phyloP scores from a whole-genome alignment of 495 filamentous ascomycete species.

The Penicillium dipodomyicola region DNA sequence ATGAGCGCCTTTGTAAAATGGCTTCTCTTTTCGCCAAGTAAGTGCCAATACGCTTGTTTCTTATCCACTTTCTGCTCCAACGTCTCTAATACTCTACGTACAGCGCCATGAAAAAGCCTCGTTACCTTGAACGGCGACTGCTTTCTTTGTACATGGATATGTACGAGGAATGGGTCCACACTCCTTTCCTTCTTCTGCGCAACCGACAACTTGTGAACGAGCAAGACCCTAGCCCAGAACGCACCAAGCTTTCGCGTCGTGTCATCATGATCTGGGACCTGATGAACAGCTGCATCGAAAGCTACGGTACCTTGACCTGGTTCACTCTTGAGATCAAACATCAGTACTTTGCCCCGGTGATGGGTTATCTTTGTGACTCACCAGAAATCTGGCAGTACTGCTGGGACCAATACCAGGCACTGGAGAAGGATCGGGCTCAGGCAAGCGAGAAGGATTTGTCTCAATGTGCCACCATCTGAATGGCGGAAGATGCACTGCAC shows the following conservation, averaged over 20 bases:
- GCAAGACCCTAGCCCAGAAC: background rate
- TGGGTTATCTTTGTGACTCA: conserved; percentile 12
- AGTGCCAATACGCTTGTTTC: conserved; percentile 1
- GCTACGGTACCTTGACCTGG: conserved; percentile 17
- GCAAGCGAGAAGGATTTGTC: background rate
- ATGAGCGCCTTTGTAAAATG: conserved; percentile 23
- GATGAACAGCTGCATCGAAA: conserved; percentile 20
- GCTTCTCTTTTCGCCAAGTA: conserved; percentile 21
- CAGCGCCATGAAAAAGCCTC: conserved; percentile 27
- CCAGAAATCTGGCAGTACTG: conserved; percentile 17
- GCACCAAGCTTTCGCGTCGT: conserved; percentile 12
- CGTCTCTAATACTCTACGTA: background rate
- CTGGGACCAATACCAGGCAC: conserved; percentile 3
- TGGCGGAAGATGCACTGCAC: too few species aligned
- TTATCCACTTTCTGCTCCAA: background rate
- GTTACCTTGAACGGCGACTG: conserved; percentile 23
- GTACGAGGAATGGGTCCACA: conserved; percentile 33
- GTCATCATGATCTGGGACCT: conserved; percentile 25
- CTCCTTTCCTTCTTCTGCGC: conserved; percentile 21
- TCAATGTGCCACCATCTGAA: background rate
- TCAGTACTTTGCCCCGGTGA: conserved; percentile 19
- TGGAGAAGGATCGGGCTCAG: background rate
- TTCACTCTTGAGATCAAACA: conserved; percentile 14
- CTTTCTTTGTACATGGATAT: conserved; percentile 26
- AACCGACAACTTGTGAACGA: conserved; percentile 15